Evolutionary conservation across 202 grass and related monocot species (phyloP), one percentile per base, ranked within the genome.

Genomic region (Zizania palustris): DNA sequence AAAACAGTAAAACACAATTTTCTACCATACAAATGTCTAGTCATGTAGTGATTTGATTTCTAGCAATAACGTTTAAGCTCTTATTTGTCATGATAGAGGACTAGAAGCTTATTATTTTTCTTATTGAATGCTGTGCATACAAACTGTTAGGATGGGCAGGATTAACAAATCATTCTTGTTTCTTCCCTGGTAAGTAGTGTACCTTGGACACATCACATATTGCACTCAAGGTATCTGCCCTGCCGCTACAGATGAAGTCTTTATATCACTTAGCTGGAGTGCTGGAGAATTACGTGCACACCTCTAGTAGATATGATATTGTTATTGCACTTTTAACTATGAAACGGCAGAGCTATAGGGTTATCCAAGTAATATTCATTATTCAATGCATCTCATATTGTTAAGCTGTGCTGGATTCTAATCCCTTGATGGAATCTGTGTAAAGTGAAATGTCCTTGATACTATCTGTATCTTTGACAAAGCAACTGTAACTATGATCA

Each of bases 141-240:
- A 40, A 69, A 56, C 7, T 35, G 33, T 10, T 45, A 64, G 61
- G n/a, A 5, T 64, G 63, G n/a, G 13, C 10, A 58, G 13, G 35
- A 76, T 75, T 10, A 44, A 44, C 36, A 84, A 66, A 66, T 42
- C 56, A 49, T 70, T 42, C 55, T 7, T 63, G 45, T 75, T 83
- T 79, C 45, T 83, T 68, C 42, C 10, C 14, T 5, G 13, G 19
- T 69, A 87, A 61, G 74, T 54, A 73, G 67, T 60, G 21, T 38
- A 63, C 62, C 36, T 61, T 64, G 64, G 33, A 14, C 34, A 15
- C 18, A 81, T 71, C 53, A 16, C 36, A 36, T 28, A 28, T 1
- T 43, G 42, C 13, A 46, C 41, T 73, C 18, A 49, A 61, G 28
- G 54, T 53, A 78, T 42, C 64, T 63, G 53, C 28, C 28, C 28